Conservation (phyloP, 2,329 filamentous ascomycete species). For the Scedosporium dehoogii region DNA sequence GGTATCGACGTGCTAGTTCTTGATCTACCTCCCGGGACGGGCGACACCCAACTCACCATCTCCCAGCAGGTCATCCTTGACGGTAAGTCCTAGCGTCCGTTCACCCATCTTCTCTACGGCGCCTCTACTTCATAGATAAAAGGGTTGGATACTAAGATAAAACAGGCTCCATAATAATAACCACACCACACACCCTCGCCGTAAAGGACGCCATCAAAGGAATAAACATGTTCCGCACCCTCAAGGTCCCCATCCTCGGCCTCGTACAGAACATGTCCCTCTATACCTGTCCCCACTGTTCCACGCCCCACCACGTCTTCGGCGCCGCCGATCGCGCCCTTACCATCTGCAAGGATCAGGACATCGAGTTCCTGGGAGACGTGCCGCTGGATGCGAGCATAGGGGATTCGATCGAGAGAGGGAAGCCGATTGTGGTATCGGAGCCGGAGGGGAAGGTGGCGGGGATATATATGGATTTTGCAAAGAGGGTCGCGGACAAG, state of each 20-base stretch:
- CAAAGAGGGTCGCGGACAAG: slow-evolving; percentile 40
- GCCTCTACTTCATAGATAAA: background rate
- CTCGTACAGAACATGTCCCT: slow-evolving; percentile 89
- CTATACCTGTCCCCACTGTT: slow-evolving; percentile 72
- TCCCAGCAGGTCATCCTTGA: slow-evolving; percentile 88
- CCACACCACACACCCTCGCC: slow-evolving; percentile 87
- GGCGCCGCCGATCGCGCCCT: slow-evolving; percentile 55
- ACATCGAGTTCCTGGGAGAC: slow-evolving; percentile 74
- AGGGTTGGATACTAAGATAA: slow-evolving; percentile 5
- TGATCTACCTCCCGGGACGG: slow-evolving; percentile 87
- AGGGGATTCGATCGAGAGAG: slow-evolving; percentile 76
- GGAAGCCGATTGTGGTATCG: slow-evolving; percentile 81
- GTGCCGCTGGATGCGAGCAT: slow-evolving; percentile 81
- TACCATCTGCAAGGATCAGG: slow-evolving; percentile 59
- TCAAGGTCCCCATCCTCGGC: slow-evolving; percentile 70
- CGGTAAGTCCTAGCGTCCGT: slow-evolving; percentile 35
- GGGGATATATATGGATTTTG: slow-evolving; percentile 62
- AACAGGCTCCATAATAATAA: slow-evolving; percentile 70
- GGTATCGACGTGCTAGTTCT: slow-evolving; percentile 80
- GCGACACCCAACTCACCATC: slow-evolving; percentile 93
- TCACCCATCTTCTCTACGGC: slow-evolving; percentile 3
- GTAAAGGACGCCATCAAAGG: slow-evolving; percentile 88
- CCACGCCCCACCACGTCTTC: slow-evolving; percentile 65
- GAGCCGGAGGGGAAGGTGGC: slow-evolving; percentile 70
- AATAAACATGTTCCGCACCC: slow-evolving; percentile 84